Base-by-base conservation (phyloP, 2,329 filamentous ascomycete species). In the Ceratocystis cacaofunesta region DNA sequence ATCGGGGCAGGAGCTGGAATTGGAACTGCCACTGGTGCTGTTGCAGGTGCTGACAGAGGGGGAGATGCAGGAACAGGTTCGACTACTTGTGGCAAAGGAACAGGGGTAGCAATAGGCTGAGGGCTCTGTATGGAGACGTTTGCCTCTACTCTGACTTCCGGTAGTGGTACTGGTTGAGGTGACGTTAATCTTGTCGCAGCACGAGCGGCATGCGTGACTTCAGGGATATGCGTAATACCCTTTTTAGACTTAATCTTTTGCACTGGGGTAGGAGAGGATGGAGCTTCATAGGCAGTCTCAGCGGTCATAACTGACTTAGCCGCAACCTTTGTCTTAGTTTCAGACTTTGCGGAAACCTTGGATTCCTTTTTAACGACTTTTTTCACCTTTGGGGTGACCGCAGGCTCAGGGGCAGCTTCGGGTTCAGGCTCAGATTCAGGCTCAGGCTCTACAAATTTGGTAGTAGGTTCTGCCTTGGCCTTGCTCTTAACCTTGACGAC, bases 381-480 rank as follows among this genome's bases (percentile, higher is more conserved):
- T 41, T 63, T 61, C 19, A 41, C 50, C 25, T 66, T 66, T 22
- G 61, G 48, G 5, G 30, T 19, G 36, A 50, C 61, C n/a, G 28
- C 22, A 41, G 62, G 46, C 12, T 64, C 60, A 57, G 36, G 60
- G 4, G 19, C 32, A 36, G 15, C 30, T n/a, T 48, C 28, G 5
- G 30, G 48, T 28, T 44, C 46, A n/a, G 44, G 41, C 25, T 48
- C n/a, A 22, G 25, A 44, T 30, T 63, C 52, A 6, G 30, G 36
- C 19, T 36, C 52, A 32, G 41, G 32, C 25, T 43, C 17, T 68
- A 68, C 44, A 64, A 67, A 7, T 69, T 68, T 19, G 66, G 66
- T 25, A 64, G 68, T 17, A 63, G 66, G 61, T 65, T 67, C 30
- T 65, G 68, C 41, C 68, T 68, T 50, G 69, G 66, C 62, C 69